phyloP scores from a whole-genome alignment of 768 basidiomycete species.

The Krasilnikovozyma curviuscula region DNA sequence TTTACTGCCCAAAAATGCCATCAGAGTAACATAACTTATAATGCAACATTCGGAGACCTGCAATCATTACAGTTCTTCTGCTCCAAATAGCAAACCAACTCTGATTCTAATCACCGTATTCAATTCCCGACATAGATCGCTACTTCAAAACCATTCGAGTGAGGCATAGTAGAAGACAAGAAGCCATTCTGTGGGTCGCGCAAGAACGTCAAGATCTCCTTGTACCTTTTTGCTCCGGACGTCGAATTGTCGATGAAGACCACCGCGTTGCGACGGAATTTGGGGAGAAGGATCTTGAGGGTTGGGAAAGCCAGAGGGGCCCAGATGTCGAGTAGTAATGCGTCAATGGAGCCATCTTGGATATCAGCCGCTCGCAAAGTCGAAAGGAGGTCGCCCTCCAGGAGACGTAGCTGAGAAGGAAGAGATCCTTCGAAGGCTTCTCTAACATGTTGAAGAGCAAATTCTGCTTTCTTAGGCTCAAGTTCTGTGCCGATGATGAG shows the following conservation, averaged over 20 bases:
- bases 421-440: conserved; percentile 9
- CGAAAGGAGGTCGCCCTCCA: conserved; percentile 14
- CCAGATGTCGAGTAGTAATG: conserved; percentile 16
- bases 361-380: conserved; percentile 10
- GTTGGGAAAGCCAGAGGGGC: conserved; percentile 15
- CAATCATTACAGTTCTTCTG: too few relatives aligned
- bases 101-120: too few relatives aligned
- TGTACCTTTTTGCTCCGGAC: conserved; percentile 10
- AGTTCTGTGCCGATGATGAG: conserved; percentile 16
- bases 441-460: conserved; percentile 11
- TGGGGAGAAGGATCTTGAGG: conserved; percentile 12
- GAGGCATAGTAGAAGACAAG: conserved; percentile 11
- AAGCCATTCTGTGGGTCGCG: conserved; percentile 7
- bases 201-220: conserved; percentile 13
- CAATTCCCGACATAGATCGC: conserved; percentile 13
- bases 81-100: too few relatives aligned
- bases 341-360: conserved; percentile 7
- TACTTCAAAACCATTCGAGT: conserved; percentile 11
- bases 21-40: too few relatives aligned
- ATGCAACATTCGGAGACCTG: too few relatives aligned
- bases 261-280: conserved; percentile 10
- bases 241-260: conserved; percentile 14
- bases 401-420: conserved; percentile 6
- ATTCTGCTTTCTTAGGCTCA: conserved; percentile 11
- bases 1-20: too few relatives aligned